Conservation (phyloP, 371 early-diverging fungal genomes). For the Actinomortierella ambigua region DNA sequence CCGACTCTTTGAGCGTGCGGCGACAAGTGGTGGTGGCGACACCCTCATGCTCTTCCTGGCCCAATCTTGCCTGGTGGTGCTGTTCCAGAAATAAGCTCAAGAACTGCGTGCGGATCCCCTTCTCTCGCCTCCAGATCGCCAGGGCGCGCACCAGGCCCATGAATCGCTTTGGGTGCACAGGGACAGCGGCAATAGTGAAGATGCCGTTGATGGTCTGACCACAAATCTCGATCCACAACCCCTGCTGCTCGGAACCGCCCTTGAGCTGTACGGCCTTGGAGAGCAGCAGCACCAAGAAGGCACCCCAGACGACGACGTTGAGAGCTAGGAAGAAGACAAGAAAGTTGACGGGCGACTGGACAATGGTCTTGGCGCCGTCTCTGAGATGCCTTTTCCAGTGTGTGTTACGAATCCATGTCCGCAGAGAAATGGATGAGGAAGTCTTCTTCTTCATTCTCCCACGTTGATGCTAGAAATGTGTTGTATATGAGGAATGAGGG, state of each 20-base stretch:
- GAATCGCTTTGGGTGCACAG: conserved; percentile 39
- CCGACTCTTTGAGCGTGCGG: neutral
- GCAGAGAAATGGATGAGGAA: conserved; percentile 15
- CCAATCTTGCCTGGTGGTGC: neutral
- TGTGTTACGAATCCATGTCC: conserved; percentile 36
- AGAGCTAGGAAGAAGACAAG: conserved; percentile 41
- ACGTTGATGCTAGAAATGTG: too few species aligned
- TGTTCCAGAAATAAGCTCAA: conserved; percentile 4
- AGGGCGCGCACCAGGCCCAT: conserved; percentile 25
- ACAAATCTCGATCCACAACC: conserved; percentile 46
- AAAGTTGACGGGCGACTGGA: conserved; percentile 41
- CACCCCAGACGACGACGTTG: conserved; percentile 41
- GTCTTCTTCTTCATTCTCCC: too few species aligned
- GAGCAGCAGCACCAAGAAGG: conserved; percentile 35
- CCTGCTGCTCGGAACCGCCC: conserved; percentile 14
- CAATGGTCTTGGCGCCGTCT: conserved; percentile 25
- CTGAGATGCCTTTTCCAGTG: conserved; percentile 43
- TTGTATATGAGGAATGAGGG: too few species aligned
- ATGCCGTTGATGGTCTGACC: conserved; percentile 41
- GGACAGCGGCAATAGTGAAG: conserved; percentile 41
- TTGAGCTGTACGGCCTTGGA: conserved; percentile 24
- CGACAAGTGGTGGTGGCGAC: too few species aligned
- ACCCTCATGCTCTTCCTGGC: neutral
- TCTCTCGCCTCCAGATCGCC: conserved; percentile 23
- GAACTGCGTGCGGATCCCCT: conserved; percentile 13